Conservation (phyloP, 441 rosid species). For the Gossypium lobatum region DNA sequence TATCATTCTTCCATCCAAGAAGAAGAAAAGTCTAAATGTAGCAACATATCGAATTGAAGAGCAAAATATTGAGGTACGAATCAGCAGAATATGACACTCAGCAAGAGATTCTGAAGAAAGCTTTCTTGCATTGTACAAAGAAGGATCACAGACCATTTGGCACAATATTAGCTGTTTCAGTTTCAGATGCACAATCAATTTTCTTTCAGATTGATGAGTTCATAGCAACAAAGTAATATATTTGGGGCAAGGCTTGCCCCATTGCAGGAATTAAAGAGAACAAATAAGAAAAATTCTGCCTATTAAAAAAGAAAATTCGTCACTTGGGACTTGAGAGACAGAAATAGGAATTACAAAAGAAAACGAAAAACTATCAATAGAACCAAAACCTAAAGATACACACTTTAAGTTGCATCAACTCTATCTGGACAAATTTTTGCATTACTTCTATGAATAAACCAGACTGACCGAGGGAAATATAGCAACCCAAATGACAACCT, state of each 20-base stretch:
- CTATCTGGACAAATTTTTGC: too few relatives aligned
- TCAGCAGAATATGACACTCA: background rate
- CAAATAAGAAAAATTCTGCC: background rate
- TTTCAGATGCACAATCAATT: background rate
- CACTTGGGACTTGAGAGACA: background rate
- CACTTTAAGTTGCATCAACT: background rate
- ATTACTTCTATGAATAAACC: background rate
- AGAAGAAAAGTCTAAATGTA: background rate
- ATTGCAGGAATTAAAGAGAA: background rate
- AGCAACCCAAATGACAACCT: background rate
- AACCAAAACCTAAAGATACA: background rate
- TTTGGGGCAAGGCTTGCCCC: background rate
- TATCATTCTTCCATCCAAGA: background rate
- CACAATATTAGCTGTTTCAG: constrained; percentile 1
- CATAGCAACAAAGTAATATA: background rate
- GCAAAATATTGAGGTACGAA: background rate
- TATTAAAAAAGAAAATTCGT: background rate
- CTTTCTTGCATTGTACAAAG: background rate
- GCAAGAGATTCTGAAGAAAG: background rate
- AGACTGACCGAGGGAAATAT: background rate
- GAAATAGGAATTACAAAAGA: background rate
- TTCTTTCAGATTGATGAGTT: background rate
- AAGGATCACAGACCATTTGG: background rate
- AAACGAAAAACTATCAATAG: background rate
- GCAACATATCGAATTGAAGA: background rate